Evolutionary conservation across 805 yeast genomes (phyloP), one percentile per base, ranked within the genome.

Genomic region (Suhomyces sp.): DNA sequence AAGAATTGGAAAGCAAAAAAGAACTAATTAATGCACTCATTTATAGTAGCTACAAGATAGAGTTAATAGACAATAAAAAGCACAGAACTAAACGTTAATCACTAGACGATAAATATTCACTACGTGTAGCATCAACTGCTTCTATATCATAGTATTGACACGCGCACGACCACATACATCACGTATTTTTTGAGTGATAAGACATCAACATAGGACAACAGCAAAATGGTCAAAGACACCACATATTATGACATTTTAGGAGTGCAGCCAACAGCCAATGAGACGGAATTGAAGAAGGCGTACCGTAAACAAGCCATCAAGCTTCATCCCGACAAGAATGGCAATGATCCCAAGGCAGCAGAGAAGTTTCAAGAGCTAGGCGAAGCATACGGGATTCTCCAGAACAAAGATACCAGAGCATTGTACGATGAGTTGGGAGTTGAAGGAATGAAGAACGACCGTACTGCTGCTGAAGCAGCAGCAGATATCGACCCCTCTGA

Each of bases 291-390:
- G 70, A 94, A 94, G 71, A 90, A 90, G 68, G 96, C 97, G 0
- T 94, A 94, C 70, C 80, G 99, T 57, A 88, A 88, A 67, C 84
- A 85, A 68, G 98, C 98, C 6, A 87, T 93, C 70, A 78, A 77
- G 53, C 88, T 89, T 48, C 99, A 93, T 69, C 99, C 99, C 1
- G 99, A 94, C 69, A 94, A 94, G 74, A 90, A 93, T 65, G 97
- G 96, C n/a, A 85, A 88, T 63, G 96, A 94, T 67, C 96, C 94
- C 41, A 81, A 82, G 10, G 99, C 99, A 13, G 90, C 93, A 12
- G 83, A 81, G 48, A 85, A 87, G 62, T 94, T 94, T 71, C 97
- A 94, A 70, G 88, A 82, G 53, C 55, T 75, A 40, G 79, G 76
- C 5, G 79, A 74, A 58, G 93, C 93, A 0, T 88, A 87, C 61